Evolutionary conservation across 441 rosid genomes (phyloP).

Genomic region (Gossypium schwendimanii): DNA sequence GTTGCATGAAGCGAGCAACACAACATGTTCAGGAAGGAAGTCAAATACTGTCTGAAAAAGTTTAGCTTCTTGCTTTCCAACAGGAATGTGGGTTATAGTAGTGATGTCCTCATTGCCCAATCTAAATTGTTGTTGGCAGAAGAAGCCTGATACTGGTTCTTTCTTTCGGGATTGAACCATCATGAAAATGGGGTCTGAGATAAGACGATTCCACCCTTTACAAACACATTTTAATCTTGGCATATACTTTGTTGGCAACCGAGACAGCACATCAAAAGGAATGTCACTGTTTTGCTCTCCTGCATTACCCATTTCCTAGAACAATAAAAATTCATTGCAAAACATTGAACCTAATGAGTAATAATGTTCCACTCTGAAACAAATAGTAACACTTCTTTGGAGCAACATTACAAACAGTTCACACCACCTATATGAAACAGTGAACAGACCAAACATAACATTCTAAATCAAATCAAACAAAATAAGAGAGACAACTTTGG

Average conservation of each 20-base stretch:
- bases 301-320: constrained; percentile 17
- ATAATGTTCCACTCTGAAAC: not conserved
- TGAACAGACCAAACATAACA: not conserved
- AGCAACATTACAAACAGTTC: not conserved
- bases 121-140: constrained; percentile 26
- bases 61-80: constrained; percentile 10
- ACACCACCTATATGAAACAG: not conserved
- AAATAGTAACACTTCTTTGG: not conserved
- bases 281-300: constrained; percentile 21
- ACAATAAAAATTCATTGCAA: not conserved
- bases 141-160: constrained; percentile 33
- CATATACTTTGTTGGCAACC: constrained; percentile 28
- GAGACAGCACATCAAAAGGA: constrained; percentile 31
- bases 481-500: not conserved
- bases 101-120: constrained; percentile 21
- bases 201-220: constrained; percentile 26
- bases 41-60: constrained; percentile 16
- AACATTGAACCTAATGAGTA: not conserved
- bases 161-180: constrained; percentile 22
- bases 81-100: constrained; percentile 27
- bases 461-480: not conserved
- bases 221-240: constrained; percentile 22
- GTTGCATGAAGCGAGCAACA: constrained; percentile 29
- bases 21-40: constrained; percentile 35
- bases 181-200: constrained; percentile 23